Evolutionary conservation across 2,329 filamentous ascomycete genomes (phyloP).

Genomic region (Sporothrix mexicana): DNA sequence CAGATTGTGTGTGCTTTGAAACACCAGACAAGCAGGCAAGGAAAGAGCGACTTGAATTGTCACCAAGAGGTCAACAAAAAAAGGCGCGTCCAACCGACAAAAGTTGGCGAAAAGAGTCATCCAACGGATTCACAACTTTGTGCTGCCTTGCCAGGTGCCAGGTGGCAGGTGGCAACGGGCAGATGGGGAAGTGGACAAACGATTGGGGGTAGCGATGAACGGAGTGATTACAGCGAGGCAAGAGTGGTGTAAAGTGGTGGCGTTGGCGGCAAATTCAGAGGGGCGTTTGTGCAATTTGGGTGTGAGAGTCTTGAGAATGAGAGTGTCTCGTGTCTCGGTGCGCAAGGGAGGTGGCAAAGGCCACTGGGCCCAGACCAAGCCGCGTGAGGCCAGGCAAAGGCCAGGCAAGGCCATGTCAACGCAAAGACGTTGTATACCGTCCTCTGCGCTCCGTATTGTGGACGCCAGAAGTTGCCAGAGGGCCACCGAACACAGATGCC

Average conservation of each 20-base stretch:
- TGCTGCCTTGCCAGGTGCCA: slow-evolving; percentile 11
- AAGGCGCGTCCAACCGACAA: slow-evolving; percentile 10
- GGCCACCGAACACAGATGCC: neutral
- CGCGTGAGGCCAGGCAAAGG: neutral
- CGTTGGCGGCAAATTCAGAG: slow-evolving; percentile 6
- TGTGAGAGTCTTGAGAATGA: neutral
- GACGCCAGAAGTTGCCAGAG: neutral
- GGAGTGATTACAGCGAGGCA: slow-evolving; percentile 5
- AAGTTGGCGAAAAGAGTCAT: slow-evolving; percentile 20
- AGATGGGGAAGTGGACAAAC: neutral
- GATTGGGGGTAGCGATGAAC: neutral
- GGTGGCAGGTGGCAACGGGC: slow-evolving; percentile 33
- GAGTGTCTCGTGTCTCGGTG: neutral
- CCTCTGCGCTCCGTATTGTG: neutral
- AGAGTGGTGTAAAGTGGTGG: slow-evolving; percentile 21
- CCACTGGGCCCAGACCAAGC: neutral
- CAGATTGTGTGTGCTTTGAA: neutral
- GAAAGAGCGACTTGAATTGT: neutral
- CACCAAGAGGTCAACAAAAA: slow-evolving; percentile 15
- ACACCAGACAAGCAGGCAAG: neutral
- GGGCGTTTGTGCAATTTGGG: neutral
- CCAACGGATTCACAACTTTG: neutral
- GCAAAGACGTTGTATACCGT: neutral
- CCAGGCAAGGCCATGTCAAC: neutral
- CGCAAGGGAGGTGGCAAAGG: slow-evolving; percentile 10